Conservation (phyloP, 768 basidiomycete genomes). For the Trametes sanguinea region DNA sequence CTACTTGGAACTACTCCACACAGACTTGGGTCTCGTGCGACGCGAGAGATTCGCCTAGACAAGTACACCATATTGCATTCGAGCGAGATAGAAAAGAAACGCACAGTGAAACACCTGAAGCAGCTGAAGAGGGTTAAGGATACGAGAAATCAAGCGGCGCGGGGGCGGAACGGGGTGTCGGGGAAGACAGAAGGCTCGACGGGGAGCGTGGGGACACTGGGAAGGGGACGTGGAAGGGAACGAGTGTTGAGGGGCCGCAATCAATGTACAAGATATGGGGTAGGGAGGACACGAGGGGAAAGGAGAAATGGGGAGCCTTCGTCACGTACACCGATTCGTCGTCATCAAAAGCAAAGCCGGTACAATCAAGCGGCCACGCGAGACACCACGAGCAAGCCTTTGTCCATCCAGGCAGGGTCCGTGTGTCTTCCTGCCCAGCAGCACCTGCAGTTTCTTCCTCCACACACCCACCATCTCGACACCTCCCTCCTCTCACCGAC, state of each 20-base stretch:
- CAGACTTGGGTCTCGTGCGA: background rate
- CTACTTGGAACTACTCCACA: background rate
- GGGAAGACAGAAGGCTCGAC: background rate
- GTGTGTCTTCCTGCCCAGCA: slow-evolving; percentile 23
- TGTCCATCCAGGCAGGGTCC: slow-evolving; percentile 23
- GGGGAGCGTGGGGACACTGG: background rate
- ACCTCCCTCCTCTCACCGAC: slow-evolving; percentile 22
- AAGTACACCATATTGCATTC: slow-evolving; percentile 17
- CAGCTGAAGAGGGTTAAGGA: slow-evolving; percentile 17
- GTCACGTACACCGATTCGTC: slow-evolving; percentile 10
- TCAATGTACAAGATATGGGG: slow-evolving; percentile 11
- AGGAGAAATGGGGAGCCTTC: background rate
- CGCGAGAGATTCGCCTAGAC: slow-evolving; percentile 3
- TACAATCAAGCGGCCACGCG: slow-evolving; percentile 9
- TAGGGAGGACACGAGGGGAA: background rate
- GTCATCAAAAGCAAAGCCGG: slow-evolving; percentile 8
- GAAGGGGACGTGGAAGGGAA: background rate
- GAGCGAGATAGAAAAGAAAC: background rate
- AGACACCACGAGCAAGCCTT: slow-evolving; percentile 19
- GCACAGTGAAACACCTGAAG: background rate
- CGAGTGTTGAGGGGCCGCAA: background rate
- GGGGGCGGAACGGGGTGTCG: background rate
- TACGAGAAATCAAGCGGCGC: slow-evolving; percentile 11
- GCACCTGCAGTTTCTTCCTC: slow-evolving; percentile 3
- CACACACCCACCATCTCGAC: background rate